phyloP scores from a whole-genome alignment of 176 grass and related monocot genomes.

The Eragrostis nindensis region DNA sequence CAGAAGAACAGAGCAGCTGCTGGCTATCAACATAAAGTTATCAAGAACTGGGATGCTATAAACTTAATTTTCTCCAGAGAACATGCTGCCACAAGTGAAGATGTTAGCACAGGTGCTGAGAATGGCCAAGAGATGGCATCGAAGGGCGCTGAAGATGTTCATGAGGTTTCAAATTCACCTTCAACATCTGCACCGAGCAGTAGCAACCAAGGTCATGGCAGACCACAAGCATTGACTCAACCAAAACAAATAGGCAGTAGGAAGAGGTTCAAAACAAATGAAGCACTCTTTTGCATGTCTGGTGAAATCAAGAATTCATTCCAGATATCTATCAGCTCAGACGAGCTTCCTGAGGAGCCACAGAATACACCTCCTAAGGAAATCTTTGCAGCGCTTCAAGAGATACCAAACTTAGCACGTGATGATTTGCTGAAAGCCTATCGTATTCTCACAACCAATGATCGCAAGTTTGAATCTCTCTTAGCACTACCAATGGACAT shows the following conservation, averaged over 20 bases:
- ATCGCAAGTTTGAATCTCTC: conserved; percentile 33
- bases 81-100: conserved; percentile 36
- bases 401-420: conserved; percentile 35
- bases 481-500: conserved; percentile 32
- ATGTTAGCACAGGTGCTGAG: conserved; percentile 37
- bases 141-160: conserved; percentile 11
- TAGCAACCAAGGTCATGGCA: too few species aligned
- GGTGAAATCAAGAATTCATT: conserved; percentile 41
- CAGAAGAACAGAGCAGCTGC: conserved; percentile 44
- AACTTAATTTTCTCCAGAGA: conserved; percentile 42
- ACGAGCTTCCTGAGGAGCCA: conserved; percentile 28
- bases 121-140: conserved; percentile 23
- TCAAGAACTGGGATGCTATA: conserved; percentile 37
- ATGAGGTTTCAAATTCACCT: conserved; percentile 9
- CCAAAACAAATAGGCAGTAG: conserved; percentile 7
- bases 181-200: conserved; percentile 41
- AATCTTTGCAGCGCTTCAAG: conserved; percentile 40
- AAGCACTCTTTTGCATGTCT: conserved; percentile 47
- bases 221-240: not conserved
- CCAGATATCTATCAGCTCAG: conserved; percentile 34
- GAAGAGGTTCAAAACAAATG: conserved; percentile 31
- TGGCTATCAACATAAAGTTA: conserved; percentile 33
- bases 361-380: conserved; percentile 25
- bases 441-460: conserved; percentile 32
- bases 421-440: conserved; percentile 35